Percentiles rank a stretch among this genome's conserved stretches.
These are phyloP conservation scores for Arabis hirsuta DNA, from an alignment of 345 rosid genomes.

Conservation along the genomic window DNA sequence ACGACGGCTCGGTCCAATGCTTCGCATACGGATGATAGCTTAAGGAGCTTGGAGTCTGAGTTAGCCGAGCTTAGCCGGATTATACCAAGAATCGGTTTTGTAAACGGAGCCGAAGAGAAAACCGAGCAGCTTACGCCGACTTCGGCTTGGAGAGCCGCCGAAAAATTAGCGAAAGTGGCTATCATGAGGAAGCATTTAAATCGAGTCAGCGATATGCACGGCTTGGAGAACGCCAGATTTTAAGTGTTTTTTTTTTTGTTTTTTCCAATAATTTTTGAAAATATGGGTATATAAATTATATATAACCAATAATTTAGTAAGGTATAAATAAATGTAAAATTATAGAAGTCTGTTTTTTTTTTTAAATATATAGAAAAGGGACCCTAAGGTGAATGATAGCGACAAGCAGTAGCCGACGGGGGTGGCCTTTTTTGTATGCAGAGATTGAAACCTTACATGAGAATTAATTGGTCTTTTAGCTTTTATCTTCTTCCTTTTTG, in stretches of 20 bases:
- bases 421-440: slow-evolving; percentile 41
- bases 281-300: slow-evolving; percentile 29
- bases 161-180: slow-evolving; percentile 89
- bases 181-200: slow-evolving; percentile 92
- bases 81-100: slow-evolving; percentile 36
- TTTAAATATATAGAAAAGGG: background rate
- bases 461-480: slow-evolving; percentile 41
- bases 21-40: slow-evolving; percentile 55
- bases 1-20: slow-evolving; percentile 68
- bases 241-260: slow-evolving; percentile 41
- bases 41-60: slow-evolving; percentile 67
- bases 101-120: slow-evolving; percentile 51
- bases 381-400: slow-evolving; percentile 34
- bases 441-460: slow-evolving; percentile 37
- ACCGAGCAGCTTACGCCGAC: slow-evolving; percentile 74
- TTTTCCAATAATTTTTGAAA: slow-evolving; percentile 33
- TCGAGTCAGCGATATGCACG: slow-evolving; percentile 95
- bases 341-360: slow-evolving; percentile 15
- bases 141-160: slow-evolving; percentile 88
- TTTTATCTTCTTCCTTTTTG: slow-evolving; percentile 36
- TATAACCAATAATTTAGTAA: slow-evolving; percentile 30
- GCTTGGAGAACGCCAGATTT: slow-evolving; percentile 96
- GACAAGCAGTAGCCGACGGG: slow-evolving; percentile 47
- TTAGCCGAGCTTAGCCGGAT: slow-evolving; percentile 59
- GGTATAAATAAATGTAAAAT: slow-evolving; percentile 7